A percentile compares a stretch with the other conserved stretches of the same genome.
Conservation (phyloP, 2,329 filamentous ascomycete genomes). For the Raffaelea arxii region DNA sequence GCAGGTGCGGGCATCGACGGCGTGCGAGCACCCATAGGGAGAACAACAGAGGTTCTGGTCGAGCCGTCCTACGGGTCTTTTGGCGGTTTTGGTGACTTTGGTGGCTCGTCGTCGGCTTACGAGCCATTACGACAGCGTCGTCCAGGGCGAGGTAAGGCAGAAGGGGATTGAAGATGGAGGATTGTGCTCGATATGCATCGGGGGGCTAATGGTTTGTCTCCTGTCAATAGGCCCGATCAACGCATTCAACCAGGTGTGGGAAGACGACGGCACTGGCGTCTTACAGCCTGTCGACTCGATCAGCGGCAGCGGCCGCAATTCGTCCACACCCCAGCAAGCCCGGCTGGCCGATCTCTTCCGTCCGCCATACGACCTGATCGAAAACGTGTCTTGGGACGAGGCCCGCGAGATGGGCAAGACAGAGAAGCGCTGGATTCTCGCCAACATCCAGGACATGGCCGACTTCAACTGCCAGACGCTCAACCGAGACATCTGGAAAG, state of each 20-base stretch:
- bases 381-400: slow-evolving; percentile 67
- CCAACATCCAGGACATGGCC: slow-evolving; percentile 88
- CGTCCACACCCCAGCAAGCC: slow-evolving; percentile 11
- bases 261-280: too few species aligned
- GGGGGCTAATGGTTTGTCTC: background rate
- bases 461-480: slow-evolving; percentile 92
- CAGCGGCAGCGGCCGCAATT: slow-evolving; percentile 5
- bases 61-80: slow-evolving; percentile 57
- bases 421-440: slow-evolving; percentile 84
- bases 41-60: slow-evolving; percentile 85
- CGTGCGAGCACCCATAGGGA: slow-evolving; percentile 81
- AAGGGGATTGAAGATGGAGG: background rate
- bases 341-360: slow-evolving; percentile 86
- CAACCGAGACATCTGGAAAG: slow-evolving; percentile 95
- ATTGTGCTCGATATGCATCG: background rate
- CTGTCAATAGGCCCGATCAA: slow-evolving; percentile 15
- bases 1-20: slow-evolving; percentile 33
- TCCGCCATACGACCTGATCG: slow-evolving; percentile 86
- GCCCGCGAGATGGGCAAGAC: slow-evolving; percentile 81
- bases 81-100: slow-evolving; percentile 38
- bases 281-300: too few species aligned
- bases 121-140: slow-evolving; percentile 50
- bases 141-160: slow-evolving; percentile 16
- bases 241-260: slow-evolving; percentile 31
- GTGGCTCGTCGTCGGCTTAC: slow-evolving; percentile 32